Base-by-base conservation (phyloP, 805 yeast genomes). In the Lipomyces sp. region DNA sequence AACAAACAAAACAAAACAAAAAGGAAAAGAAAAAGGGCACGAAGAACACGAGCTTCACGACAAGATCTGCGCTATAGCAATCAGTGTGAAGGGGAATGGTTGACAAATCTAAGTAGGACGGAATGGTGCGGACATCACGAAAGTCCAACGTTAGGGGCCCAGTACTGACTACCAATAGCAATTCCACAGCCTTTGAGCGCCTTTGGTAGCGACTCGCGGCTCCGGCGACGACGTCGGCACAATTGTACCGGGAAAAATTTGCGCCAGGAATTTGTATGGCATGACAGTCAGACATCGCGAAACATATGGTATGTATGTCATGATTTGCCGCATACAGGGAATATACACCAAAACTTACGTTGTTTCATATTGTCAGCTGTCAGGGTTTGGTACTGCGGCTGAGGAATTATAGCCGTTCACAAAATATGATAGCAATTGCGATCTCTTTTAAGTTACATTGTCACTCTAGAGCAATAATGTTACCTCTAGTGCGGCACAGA, bases 1-100 rank as follows among this genome's bases (percentile, higher is more conserved):
- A 56, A 59, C 33, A 10, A 34, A 55, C 45, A 59, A 42, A 35
- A n/a, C 24, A 39, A 62, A 62, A 55, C 35, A 37, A 57, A 32
- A 18, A 24, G 34, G 33, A 62, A 30, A 15, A 35, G 48, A 51
- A 13, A 42, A 29, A 50, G 50, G 30, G 39, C 11, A n/a, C 34
- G 30, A 15, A 30, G 32, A 24, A 29, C 48, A 42, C 35, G 34
- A 42, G 6, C 15, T n/a, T 34, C 50, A 34, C 54, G n/a, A 57
- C 39, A 33, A 6, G 24, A n/a, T 13, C 56, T 10, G 57, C 37
- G 5, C 48, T 30, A 24, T 24, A 32, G 56, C 32, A n/a, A 63
- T 11, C 33, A 34, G 34, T 50, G 39, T n/a, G 55, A 51, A 30
- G 57, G 64, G 58, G 35, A 55, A 33, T n/a, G 37, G 51, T 56